A percentile compares a stretch with the other conserved stretches of the same genome.
Conservation (phyloP, 208 protist genomes). For the Crithidia sp. region DNA sequence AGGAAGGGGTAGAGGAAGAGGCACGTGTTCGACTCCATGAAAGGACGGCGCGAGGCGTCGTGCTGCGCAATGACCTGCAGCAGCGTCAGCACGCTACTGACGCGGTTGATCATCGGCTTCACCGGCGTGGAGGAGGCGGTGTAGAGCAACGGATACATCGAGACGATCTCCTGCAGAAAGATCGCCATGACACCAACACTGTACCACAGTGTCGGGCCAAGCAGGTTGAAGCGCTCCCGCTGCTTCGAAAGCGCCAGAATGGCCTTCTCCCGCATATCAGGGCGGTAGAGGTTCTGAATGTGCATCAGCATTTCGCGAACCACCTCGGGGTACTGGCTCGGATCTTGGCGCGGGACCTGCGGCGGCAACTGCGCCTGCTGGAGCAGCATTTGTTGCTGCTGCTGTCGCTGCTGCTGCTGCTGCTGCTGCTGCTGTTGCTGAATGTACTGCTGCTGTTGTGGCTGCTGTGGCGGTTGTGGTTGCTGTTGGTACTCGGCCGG, state of each 20-base stretch:
- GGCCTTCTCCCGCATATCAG: slow-evolving; percentile 90
- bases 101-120: slow-evolving; percentile 91
- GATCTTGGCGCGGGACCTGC: slow-evolving; percentile 25
- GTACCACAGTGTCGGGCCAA: slow-evolving; percentile 98
- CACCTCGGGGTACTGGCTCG: slow-evolving; percentile 31
- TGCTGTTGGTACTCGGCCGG: neutral
- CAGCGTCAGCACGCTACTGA: slow-evolving; percentile 98
- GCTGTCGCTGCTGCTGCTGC: slow-evolving; percentile 17
- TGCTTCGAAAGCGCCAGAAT: slow-evolving; percentile 96
- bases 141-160: slow-evolving; percentile 97
- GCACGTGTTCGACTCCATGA: slow-evolving; percentile 99
- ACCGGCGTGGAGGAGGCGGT: slow-evolving; percentile 52
- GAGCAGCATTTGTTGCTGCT: slow-evolving; percentile 3
- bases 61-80: slow-evolving; percentile 99
- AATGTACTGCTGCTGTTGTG: slow-evolving; percentile 11
- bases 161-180: slow-evolving; percentile 98
- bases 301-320: slow-evolving; percentile 40
- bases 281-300: slow-evolving; percentile 72
- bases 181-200: slow-evolving; percentile 98
- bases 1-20: slow-evolving; percentile 99
- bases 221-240: slow-evolving; percentile 91
- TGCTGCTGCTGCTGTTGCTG: slow-evolving; percentile 11
- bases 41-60: slow-evolving; percentile 95
- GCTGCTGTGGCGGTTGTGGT: neutral
- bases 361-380: slow-evolving; percentile 17